phyloP scores from a whole-genome alignment of 257 asterid genomes.

The Plantago ovata region DNA sequence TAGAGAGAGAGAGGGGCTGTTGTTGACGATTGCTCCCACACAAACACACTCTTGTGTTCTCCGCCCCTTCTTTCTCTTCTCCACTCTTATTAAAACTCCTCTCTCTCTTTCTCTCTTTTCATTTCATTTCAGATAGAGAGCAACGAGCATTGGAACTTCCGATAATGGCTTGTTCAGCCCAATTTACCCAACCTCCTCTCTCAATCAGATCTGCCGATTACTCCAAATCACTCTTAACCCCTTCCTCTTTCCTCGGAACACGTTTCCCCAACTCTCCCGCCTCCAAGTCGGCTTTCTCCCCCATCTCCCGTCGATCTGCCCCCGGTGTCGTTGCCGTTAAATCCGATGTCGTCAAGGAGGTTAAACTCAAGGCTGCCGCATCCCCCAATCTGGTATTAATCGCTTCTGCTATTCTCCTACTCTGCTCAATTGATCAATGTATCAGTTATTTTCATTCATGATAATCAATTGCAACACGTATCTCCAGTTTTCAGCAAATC shows the following conservation, averaged over 20 bases:
- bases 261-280: conserved; percentile 19
- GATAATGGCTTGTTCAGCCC: conserved; percentile 63
- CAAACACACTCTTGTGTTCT: conserved; percentile 41
- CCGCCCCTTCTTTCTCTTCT: conserved; percentile 35
- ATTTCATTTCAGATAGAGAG: background rate
- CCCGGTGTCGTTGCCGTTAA: conserved; percentile 53
- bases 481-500: too few species aligned
- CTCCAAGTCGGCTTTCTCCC: conserved; percentile 26
- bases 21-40: too few species aligned
- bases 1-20: too few species aligned
- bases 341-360: conserved; percentile 76
- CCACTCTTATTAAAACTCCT: conserved; percentile 7
- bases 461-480: background rate
- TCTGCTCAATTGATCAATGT: background rate
- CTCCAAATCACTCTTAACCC: conserved; percentile 41
- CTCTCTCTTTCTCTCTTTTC: background rate
- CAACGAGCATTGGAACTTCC: background rate
- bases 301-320: conserved; percentile 37
- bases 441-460: too few species aligned
- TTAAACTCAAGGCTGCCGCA: conserved; percentile 42
- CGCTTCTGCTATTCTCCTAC: background rate
- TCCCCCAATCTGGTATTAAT: conserved; percentile 51
- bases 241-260: conserved; percentile 48
- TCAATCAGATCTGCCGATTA: conserved; percentile 60
- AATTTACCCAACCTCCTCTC: conserved; percentile 50